These are phyloP conservation scores for Babesia bigemina DNA, from an alignment of 169 alveolate genomes.

Conservation along the genomic window DNA sequence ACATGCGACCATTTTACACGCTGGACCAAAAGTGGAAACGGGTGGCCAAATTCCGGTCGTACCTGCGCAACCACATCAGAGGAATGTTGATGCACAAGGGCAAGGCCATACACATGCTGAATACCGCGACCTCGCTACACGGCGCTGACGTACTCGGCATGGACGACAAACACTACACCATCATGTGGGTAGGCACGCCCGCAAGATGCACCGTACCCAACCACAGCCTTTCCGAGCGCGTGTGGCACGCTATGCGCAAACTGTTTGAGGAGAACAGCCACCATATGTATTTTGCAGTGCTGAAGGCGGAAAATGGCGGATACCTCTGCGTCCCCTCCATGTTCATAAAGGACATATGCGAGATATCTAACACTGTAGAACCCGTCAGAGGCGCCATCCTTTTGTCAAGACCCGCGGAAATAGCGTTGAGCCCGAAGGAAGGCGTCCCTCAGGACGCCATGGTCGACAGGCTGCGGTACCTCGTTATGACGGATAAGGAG, in stretches of 20 bases:
- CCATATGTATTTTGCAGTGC: neutral
- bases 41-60: neutral
- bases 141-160: constrained; percentile 36
- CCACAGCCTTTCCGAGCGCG: neutral
- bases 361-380: neutral
- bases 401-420: neutral
- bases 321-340: constrained; percentile 9
- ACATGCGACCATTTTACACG: neutral
- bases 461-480: neutral
- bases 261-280: neutral
- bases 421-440: neutral
- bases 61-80: neutral
- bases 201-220: neutral
- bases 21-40: constrained; percentile 30
- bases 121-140: neutral
- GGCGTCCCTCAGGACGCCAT: constrained; percentile 15
- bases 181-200: constrained; percentile 31
- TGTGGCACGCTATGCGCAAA: neutral
- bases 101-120: neutral
- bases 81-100: neutral
- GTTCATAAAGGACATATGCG: constrained; percentile 33
- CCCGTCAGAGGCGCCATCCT: neutral
- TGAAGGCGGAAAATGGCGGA: constrained; percentile 1
- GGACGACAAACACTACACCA: constrained; percentile 32
- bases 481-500: constrained; percentile 1